phyloP scores from a whole-genome alignment of 2,329 filamentous ascomycete genomes.

The Pseudogymnoascus sp. region DNA sequence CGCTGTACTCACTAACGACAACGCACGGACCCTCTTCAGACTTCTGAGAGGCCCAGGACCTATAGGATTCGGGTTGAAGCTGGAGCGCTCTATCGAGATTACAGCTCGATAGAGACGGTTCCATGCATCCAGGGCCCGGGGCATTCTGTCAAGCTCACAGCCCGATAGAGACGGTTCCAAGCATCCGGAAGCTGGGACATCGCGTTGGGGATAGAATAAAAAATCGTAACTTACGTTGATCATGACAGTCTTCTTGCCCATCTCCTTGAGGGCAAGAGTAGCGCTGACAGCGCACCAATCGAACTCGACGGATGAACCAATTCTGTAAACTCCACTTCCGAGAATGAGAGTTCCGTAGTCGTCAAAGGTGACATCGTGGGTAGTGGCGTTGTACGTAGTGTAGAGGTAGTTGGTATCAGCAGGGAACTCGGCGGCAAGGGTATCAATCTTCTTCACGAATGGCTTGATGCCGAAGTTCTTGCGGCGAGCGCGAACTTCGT shows the following conservation, averaged over 20 bases:
- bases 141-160: neutral
- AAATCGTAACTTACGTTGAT: constrained; percentile 59
- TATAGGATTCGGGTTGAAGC: neutral
- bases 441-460: constrained; percentile 98
- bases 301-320: constrained; percentile 95
- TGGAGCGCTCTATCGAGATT: neutral
- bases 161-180: constrained; percentile 1
- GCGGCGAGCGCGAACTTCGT: constrained; percentile 78
- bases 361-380: constrained; percentile 88
- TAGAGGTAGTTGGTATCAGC: constrained; percentile 93
- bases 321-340: constrained; percentile 93
- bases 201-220: constrained; percentile 2
- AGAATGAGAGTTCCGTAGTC: constrained; percentile 86
- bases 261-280: constrained; percentile 69
- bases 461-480: constrained; percentile 83
- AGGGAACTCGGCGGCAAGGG: constrained; percentile 91
- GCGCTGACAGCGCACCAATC: constrained; percentile 97
- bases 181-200: neutral
- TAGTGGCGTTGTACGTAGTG: constrained; percentile 93
- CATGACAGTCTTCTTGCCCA: constrained; percentile 97
- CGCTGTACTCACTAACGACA: neutral
- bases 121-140: neutral
- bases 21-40: neutral
- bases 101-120: constrained; percentile 4
- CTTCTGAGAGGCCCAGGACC: neutral